Evolutionary conservation across 2,329 filamentous ascomycete species (phyloP).

Genomic region (Pochonia chlamydosporia): DNA sequence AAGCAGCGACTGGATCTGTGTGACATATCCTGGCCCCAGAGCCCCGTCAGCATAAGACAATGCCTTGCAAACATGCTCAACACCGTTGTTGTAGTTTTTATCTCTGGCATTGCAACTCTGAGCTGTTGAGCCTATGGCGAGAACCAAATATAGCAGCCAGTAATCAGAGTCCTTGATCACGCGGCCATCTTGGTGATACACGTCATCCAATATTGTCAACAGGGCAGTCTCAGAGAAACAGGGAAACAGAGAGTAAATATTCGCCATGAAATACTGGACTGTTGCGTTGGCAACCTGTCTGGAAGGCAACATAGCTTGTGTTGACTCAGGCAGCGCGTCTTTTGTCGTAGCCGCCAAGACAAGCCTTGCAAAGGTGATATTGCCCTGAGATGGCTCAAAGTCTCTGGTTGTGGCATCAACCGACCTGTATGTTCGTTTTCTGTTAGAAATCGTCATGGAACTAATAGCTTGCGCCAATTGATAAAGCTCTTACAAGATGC

Average conservation of each 20-base stretch:
- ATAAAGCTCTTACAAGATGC: slow-evolving; percentile 61
- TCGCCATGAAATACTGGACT: slow-evolving; percentile 79
- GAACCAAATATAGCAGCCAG: slow-evolving; percentile 84
- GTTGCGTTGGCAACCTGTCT: slow-evolving; percentile 62
- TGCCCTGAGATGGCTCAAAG: slow-evolving; percentile 81
- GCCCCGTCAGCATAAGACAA: slow-evolving; percentile 76
- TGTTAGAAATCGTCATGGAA: neutral
- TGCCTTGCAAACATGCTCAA: slow-evolving; percentile 56
- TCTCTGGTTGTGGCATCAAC: slow-evolving; percentile 93
- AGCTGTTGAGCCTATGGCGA: slow-evolving; percentile 73
- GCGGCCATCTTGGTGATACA: slow-evolving; percentile 67
- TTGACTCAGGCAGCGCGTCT: slow-evolving; percentile 60
- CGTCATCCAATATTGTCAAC: slow-evolving; percentile 70
- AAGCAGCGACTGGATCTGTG: slow-evolving; percentile 81
- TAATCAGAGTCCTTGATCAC: slow-evolving; percentile 64
- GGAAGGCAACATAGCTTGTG: slow-evolving; percentile 60
- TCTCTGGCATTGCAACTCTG: slow-evolving; percentile 66
- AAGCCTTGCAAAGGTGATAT: slow-evolving; percentile 88
- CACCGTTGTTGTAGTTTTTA: slow-evolving; percentile 51
- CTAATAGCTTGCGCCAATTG: neutral
- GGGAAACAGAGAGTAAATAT: slow-evolving; percentile 74
- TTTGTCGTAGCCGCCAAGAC: slow-evolving; percentile 78
- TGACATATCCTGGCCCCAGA: slow-evolving; percentile 75
- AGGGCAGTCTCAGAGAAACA: slow-evolving; percentile 77
- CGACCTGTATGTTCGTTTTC: slow-evolving; percentile 46